Percentiles rank a stretch among this genome's conserved stretches.
Evolutionary conservation across 2,329 filamentous ascomycete genomes (phyloP).

Genomic region (Botrytis byssoidea): DNA sequence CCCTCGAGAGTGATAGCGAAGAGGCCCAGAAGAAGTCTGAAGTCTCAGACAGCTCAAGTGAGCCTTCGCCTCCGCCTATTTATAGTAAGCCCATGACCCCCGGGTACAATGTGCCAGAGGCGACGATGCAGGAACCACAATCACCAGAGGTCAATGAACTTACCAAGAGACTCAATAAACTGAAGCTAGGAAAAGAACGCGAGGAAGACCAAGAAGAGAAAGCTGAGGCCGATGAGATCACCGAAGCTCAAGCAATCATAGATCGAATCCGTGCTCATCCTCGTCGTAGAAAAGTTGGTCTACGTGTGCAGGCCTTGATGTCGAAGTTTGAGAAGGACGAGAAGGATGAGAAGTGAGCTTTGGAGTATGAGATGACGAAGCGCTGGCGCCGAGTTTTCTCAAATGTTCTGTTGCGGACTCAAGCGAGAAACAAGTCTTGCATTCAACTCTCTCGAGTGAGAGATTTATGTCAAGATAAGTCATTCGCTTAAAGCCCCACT

Average conservation of each 20-base stretch:
- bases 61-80: neutral
- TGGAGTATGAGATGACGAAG: neutral
- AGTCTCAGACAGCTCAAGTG: neutral
- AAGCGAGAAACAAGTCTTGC: neutral
- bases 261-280: neutral
- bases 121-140: neutral
- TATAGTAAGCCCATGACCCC: neutral
- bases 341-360: neutral
- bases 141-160: neutral
- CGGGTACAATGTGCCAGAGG: neutral
- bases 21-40: neutral
- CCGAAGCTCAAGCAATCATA: neutral
- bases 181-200: neutral
- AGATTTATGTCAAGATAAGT: neutral
- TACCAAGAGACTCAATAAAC: neutral
- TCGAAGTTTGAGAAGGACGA: neutral
- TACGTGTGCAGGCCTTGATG: neutral
- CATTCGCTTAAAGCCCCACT: neutral
- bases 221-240: neutral
- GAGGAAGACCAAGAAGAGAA: neutral
- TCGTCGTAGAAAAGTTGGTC: neutral
- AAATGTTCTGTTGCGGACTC: neutral
- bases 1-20: neutral
- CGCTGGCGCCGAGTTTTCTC: neutral
- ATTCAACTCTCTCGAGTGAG: neutral